phyloP scores from a whole-genome alignment of 192 early-diverging fungal species.

The Dissophora globulifera region DNA sequence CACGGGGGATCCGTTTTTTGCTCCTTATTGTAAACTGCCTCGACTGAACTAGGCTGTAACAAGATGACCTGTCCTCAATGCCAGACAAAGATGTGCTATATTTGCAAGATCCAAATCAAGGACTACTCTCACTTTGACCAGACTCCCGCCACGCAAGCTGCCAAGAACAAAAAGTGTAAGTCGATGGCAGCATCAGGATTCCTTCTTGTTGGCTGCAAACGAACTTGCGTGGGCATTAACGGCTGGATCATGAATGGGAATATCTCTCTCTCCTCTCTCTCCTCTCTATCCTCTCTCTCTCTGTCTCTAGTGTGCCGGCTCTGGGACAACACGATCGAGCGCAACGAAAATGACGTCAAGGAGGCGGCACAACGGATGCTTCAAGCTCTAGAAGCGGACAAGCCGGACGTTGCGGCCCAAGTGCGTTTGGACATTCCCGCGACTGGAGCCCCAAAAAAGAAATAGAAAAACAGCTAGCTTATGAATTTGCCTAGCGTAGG shows the following conservation, averaged over 20 bases:
- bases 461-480: too few relatives aligned
- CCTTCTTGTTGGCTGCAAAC: too few relatives aligned
- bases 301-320: slow-evolving; percentile 51
- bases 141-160: slow-evolving; percentile 20
- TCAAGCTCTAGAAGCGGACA: slow-evolving; percentile 10
- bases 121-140: slow-evolving; percentile 65
- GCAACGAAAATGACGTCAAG: slow-evolving; percentile 60
- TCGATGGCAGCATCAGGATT: neutral
- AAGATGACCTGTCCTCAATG: slow-evolving; percentile 67
- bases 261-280: too few relatives aligned
- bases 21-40: too few relatives aligned
- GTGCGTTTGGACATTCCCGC: slow-evolving; percentile 25
- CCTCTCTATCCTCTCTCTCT: neutral
- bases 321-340: slow-evolving; percentile 58
- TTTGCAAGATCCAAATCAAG: slow-evolving; percentile 57
- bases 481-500: too few relatives aligned
- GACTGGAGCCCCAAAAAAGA: too few relatives aligned
- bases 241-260: too few relatives aligned
- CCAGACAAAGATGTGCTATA: slow-evolving; percentile 57
- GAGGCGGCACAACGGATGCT: slow-evolving; percentile 47
- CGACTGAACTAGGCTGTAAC: slow-evolving; percentile 57
- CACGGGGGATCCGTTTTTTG: too few relatives aligned
- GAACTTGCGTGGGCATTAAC: too few relatives aligned
- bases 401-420: slow-evolving; percentile 27
- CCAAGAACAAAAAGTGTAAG: slow-evolving; percentile 20